Base-by-base conservation (phyloP, 2,329 filamentous ascomycete species). In the Trichoderma arundinaceum region DNA sequence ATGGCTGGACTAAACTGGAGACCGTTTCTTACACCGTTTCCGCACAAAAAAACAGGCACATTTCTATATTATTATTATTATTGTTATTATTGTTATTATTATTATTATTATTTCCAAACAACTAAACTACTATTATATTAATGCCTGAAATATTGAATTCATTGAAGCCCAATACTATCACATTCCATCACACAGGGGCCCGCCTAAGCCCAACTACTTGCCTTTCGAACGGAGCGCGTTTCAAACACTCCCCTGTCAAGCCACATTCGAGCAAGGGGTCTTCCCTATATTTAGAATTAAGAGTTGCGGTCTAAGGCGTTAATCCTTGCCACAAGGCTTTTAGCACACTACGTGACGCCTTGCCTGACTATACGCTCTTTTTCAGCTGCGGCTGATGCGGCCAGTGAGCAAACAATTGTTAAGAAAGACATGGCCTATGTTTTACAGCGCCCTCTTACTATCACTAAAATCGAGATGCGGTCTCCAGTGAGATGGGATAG, bases 321-420 rank as follows among this genome's bases (percentile, higher is more conserved):
- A 13, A 41, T 52, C 58, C 58, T n/a, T 15, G 58, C 33, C 35
- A n/a, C 13, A 22, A 41, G 19, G 13, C 15, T 15, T 33, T 12
- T 32, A 5, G 22, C 22, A 28, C 22, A 4, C 4, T 28, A 28
- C 22, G 22, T 28, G 22, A 28, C 22, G 22, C 2, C 22, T 28
- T 28, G 2, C 4, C 22, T 3, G 22, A 4, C 22, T 15, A 4
- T 28, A 28, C 22, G 4, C 38, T 43, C 7, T 32, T 49, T 49
- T 35, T 61, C 46, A 61, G 58, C 58, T 52, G 58, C 58, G 58
- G 58, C 58, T 61, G 58, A 52, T 52, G 28, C 58, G 33, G n/a
- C 48, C 38, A 48, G 58, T 61, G 44, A 60, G 33, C 43, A 9
- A 17, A 49, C 17, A 38, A 38, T 28, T 28, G 22, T 28, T 28